Evolutionary conservation across 23 red algal genomes (phyloP).

Genomic region (Agarophyton chilense): DNA sequence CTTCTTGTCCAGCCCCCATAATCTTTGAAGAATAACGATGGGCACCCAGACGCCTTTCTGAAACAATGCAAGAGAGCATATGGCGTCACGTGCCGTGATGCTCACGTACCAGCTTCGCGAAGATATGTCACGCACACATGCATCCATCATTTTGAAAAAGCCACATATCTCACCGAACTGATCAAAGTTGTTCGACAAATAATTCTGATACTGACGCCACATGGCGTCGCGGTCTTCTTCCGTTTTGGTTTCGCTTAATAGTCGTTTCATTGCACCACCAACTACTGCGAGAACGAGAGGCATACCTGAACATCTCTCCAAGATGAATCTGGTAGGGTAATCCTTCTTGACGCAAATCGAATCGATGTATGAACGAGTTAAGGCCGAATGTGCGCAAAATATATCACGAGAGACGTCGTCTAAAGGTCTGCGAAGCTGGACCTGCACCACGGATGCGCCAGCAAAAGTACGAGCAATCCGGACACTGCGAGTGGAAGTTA

Average conservation of each 20-base stretch:
- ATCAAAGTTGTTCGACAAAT: slow-evolving; percentile 54
- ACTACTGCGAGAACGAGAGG: slow-evolving; percentile 52
- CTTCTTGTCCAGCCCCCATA: slow-evolving; percentile 30
- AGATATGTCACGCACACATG: slow-evolving; percentile 15
- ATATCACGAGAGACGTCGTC: slow-evolving; percentile 37
- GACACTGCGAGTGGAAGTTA: slow-evolving; percentile 9
- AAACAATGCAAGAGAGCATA: slow-evolving; percentile 28
- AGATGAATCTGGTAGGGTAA: neutral
- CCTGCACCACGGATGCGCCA: slow-evolving; percentile 13
- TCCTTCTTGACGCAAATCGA: slow-evolving; percentile 17
- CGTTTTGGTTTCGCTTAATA: neutral
- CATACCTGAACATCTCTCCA: slow-evolving; percentile 43
- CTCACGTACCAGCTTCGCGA: slow-evolving; percentile 5
- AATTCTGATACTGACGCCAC: slow-evolving; percentile 46
- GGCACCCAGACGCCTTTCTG: slow-evolving; percentile 15
- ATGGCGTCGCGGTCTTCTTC: neutral
- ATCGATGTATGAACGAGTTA: slow-evolving; percentile 39
- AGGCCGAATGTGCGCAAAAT: slow-evolving; percentile 49
- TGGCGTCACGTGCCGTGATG: slow-evolving; percentile 1
- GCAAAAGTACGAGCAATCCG: slow-evolving; percentile 21
- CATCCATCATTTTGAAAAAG: slow-evolving; percentile 22
- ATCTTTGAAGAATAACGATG: slow-evolving; percentile 14
- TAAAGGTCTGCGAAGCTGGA: slow-evolving; percentile 1
- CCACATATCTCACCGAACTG: slow-evolving; percentile 66
- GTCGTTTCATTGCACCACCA: slow-evolving; percentile 54